These are phyloP conservation scores for Ascochyta clinopodiicola DNA, from an alignment of 2,329 filamentous ascomycete species.

Conservation along the genomic window DNA sequence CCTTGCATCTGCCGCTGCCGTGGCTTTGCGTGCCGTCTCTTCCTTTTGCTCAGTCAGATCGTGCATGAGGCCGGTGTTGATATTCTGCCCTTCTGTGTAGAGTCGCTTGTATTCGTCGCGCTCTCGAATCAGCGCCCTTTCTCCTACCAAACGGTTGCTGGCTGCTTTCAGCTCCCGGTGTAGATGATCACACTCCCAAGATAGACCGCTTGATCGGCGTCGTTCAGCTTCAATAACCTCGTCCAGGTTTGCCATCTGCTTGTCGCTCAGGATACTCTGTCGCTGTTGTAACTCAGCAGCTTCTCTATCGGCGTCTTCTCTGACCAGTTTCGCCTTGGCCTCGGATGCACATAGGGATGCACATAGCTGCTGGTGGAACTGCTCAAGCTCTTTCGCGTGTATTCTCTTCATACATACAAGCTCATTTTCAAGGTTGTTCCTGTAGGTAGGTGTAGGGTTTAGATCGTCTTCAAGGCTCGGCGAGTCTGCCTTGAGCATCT, in stretches of 20 bases:
- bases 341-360: not conserved
- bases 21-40: not conserved
- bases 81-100: not conserved
- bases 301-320: not conserved
- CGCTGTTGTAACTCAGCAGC: not conserved
- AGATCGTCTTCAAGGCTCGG: not conserved
- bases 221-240: slow-evolving; percentile 1
- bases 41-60: not conserved
- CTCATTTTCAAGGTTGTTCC: not conserved
- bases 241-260: not conserved
- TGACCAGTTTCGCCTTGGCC: not conserved
- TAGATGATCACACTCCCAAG: not conserved
- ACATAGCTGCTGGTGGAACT: not conserved
- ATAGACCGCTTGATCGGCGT: not conserved
- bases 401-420: not conserved
- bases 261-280: not conserved
- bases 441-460: too few relatives aligned
- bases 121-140: not conserved
- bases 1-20: not conserved
- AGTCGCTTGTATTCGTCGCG: not conserved
- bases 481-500: not conserved
- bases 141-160: not conserved
- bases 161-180: not conserved
- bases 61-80: not conserved
- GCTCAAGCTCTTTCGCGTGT: not conserved